A percentile compares a stretch with the other conserved stretches of the same genome.
Conservation (phyloP, 345 rosid species). For the Sisymbrium irio region DNA sequence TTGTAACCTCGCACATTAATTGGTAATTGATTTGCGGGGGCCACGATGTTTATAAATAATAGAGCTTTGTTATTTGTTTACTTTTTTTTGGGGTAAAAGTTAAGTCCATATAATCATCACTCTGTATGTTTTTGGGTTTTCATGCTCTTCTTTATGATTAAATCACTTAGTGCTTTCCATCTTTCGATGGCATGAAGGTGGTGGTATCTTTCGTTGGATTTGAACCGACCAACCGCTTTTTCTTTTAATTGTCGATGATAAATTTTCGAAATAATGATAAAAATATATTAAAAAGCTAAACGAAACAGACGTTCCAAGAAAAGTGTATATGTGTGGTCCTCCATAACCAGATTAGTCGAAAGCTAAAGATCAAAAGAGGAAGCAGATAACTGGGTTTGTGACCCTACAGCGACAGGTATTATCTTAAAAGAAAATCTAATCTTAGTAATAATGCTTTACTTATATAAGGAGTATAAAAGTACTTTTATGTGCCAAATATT, state of each 20-base stretch:
- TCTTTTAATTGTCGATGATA: neutral
- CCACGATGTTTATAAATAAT: neutral
- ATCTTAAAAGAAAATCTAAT: too few relatives aligned
- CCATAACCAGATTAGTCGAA: neutral
- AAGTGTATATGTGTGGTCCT: constrained; percentile 17
- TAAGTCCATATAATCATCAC: neutral
- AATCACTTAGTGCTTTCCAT: neutral
- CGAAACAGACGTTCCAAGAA: constrained; percentile 13
- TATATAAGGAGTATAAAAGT: neutral
- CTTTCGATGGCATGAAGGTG: neutral
- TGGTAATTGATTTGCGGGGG: constrained; percentile 15
- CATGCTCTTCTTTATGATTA: constrained; percentile 16
- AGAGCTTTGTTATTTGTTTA: too few relatives aligned
- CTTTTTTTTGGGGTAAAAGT: neutral
- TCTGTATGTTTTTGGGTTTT: neutral
- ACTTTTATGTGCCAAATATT: neutral
- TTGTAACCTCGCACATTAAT: constrained; percentile 13
- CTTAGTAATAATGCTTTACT: too few relatives aligned
- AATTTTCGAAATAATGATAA: neutral
- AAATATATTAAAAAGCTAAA: neutral
- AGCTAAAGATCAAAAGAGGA: constrained; percentile 12
- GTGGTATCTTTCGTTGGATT: constrained; percentile 15
- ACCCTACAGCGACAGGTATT: too few relatives aligned
- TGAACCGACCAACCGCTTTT: constrained; percentile 13
- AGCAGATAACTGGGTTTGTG: neutral